Base-by-base conservation (phyloP, 2,329 filamentous ascomycete genomes). In the Eurotiales sp. region DNA sequence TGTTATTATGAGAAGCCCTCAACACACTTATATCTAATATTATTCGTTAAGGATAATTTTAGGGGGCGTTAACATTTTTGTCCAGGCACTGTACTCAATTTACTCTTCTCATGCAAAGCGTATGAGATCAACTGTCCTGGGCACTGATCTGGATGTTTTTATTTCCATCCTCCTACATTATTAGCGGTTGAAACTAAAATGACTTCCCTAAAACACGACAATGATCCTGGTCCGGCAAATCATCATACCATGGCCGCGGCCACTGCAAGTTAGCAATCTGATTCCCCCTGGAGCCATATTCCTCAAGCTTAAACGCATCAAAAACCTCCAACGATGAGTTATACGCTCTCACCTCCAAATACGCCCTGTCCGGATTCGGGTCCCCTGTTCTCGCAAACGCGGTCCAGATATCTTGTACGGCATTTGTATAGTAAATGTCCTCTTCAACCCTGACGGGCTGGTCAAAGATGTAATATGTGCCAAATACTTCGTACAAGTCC, bases 381-480 rank as follows among this genome's bases (percentile, higher is more conserved):
- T 54, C 34, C 4, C 49, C 52, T 5, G 43, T 52, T 8, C 32
- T 50, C 4, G 52, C 52, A 47, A 54, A 54, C 10, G 52, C 43
- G 5, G 52, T 50, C 52, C 52, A 54, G 10, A 54, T 54, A 37
- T 52, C 52, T 14, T 54, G 52, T 14, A 54, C 39, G 1, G 29
- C 49, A 15, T 54, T 54, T 19, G 52, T 54, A 32, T 54, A 54
- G 15, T 47, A 40, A 19, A 54, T 52, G 39, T 54, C 52, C 21
- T 43, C 52, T 6, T 34, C 22, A 7, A 45, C 52, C 6, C 49
- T 29, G 7, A 54, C 44, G 29, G 52, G 52, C 17, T 51, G 52
- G 8, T 52, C 37, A 25, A 54, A 54, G n/a, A 54, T 23, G 25
- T 54, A 48, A 23, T 54, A 52, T n/a, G 52, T 54, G 15, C 52